A percentile compares a stretch with the other conserved stretches of the same genome.
phyloP scores from a whole-genome alignment of 768 basidiomycete genomes.

The Tricholomella constricta region DNA sequence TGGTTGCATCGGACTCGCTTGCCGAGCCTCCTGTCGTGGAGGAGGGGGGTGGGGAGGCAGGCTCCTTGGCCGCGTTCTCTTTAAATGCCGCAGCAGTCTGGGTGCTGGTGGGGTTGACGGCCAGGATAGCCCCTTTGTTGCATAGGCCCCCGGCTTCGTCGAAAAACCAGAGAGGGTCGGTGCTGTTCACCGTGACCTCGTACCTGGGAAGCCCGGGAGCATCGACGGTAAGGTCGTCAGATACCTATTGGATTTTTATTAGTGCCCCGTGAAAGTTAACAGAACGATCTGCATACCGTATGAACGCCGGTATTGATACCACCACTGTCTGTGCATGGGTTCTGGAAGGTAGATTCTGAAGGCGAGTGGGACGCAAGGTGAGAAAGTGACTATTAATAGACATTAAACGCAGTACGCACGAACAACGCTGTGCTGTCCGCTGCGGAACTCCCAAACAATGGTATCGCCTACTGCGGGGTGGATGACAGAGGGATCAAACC shows the following conservation, averaged over 20 bases:
- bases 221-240: conserved; percentile 33
- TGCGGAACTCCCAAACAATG: conserved; percentile 39
- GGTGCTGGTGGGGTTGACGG: conserved; percentile 35
- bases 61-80: conserved; percentile 35
- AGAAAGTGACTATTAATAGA: background rate
- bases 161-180: conserved; percentile 41
- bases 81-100: conserved; percentile 38
- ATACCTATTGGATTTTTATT: conserved; percentile 22
- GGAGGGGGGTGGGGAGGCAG: conserved; percentile 19
- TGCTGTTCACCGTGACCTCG: conserved; percentile 34
- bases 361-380: background rate
- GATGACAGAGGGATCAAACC: conserved; percentile 44
- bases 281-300: conserved; percentile 27
- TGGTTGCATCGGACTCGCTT: background rate
- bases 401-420: conserved; percentile 27
- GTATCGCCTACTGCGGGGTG: conserved; percentile 35
- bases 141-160: conserved; percentile 42
- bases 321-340: conserved; percentile 36
- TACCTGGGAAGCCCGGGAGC: conserved; percentile 34
- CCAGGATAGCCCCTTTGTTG: conserved; percentile 37
- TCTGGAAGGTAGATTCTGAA: conserved; percentile 39
- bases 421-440: conserved; percentile 41
- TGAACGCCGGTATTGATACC: conserved; percentile 37
- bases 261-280: background rate
- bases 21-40: background rate